Evolutionary conservation across 2,329 filamentous ascomycete genomes (phyloP).

Genomic region (Paecilomyces dactylethromorphus): DNA sequence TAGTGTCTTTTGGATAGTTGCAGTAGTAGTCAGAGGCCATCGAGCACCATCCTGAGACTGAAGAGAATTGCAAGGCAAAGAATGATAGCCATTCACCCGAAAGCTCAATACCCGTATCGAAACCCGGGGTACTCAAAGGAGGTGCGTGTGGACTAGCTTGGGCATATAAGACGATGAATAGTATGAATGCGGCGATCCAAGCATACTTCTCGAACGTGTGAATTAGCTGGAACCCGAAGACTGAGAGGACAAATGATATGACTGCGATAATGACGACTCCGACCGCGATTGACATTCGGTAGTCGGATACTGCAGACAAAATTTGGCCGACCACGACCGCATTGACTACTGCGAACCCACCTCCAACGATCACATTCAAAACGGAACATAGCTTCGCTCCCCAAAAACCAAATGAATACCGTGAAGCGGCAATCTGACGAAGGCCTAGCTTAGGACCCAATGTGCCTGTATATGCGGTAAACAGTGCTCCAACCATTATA

Average conservation of each 20-base stretch:
- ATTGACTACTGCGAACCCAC: slow-evolving; percentile 16
- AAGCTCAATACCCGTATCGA: slow-evolving; percentile 5
- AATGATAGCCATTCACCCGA: slow-evolving; percentile 14
- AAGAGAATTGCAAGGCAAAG: background rate
- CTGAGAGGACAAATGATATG: slow-evolving; percentile 12
- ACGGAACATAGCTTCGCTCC: slow-evolving; percentile 19
- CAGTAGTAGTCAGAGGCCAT: background rate
- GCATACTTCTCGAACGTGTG: slow-evolving; percentile 20
- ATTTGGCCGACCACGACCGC: slow-evolving; percentile 17
- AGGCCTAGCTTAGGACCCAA: slow-evolving; percentile 9
- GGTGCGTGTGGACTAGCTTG: slow-evolving; percentile 9
- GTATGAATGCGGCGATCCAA: slow-evolving; percentile 19
- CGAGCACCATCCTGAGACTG: background rate
- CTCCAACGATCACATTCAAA: slow-evolving; percentile 19
- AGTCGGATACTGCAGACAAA: slow-evolving; percentile 16
- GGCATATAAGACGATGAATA: slow-evolving; percentile 11
- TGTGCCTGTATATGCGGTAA: slow-evolving; percentile 32
- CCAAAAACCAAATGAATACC: slow-evolving; percentile 23
- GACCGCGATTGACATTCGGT: slow-evolving; percentile 14
- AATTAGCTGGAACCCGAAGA: slow-evolving; percentile 15
- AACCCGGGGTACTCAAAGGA: background rate
- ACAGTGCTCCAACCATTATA: slow-evolving; percentile 34
- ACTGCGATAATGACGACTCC: slow-evolving; percentile 18
- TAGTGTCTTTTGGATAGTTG: background rate
- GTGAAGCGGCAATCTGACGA: slow-evolving; percentile 19